Base-by-base conservation (phyloP, 768 basidiomycete species). In the Boletus reticulatus region DNA sequence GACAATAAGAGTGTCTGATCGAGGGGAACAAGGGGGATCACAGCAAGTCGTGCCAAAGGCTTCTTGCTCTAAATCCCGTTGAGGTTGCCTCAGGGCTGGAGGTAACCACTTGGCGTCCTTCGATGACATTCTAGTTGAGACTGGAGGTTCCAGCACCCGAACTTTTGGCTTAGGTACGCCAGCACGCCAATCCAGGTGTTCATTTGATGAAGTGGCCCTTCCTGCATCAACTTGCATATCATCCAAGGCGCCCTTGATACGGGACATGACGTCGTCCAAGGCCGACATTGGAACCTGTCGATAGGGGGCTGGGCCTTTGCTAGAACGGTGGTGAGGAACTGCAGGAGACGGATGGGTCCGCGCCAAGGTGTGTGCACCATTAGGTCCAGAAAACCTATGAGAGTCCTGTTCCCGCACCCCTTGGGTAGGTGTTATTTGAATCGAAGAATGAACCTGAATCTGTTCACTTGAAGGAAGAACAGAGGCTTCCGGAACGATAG, bases 171-270 rank as follows among this genome's bases (percentile, higher is more conserved):
- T 73, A 64, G 50, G 51, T 49, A 44, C 56, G 53, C 59, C 39
- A 16, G 31, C 48, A 50, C 56, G 68, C 68, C 57, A 65, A 52
- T 60, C 69, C 6, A 64, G 51, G 20, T 50, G 53, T 39, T 64
- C 68, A 19, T 53, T 58, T 44, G 55, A 58, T 48, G 48, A 48
- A 41, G 51, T 16, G 1, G 51, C 62, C 31, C 64, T 72, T 57
- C 64, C 65, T 41, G 63, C 63, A 29, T 80, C 80, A 20, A 76
- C 73, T 54, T 85, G 87, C 84, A 88, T 88, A 31, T 78, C 80
- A 65, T 83, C 80, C 53, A 94, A 64, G 14, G 86, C 92, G 32
- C 89, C 91, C 64, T 87, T 93, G 64, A 94, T 92, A 41, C 92
- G 83, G 7, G 88, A 89, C 82, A 94, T 91, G 27, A 84, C 82